Conservation (phyloP, 2,329 filamentous ascomycete genomes). For the Xylariales sp. region DNA sequence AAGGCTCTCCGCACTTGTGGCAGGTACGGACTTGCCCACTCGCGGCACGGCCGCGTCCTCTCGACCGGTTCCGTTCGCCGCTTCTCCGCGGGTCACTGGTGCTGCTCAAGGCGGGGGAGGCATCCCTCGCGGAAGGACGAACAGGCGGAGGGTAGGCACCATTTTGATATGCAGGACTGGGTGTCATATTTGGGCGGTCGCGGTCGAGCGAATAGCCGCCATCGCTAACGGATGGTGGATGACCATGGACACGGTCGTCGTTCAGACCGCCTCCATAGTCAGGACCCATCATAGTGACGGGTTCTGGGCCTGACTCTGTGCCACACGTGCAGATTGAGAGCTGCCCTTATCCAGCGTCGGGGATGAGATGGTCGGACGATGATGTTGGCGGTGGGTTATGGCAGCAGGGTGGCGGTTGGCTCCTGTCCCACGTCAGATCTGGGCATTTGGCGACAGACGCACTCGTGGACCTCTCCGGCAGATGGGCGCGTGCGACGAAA, state of each 20-base stretch:
- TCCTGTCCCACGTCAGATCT: constrained; percentile 12
- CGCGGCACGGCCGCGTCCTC: constrained; percentile 47
- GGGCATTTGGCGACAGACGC: constrained; percentile 10
- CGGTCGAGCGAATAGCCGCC: constrained; percentile 24
- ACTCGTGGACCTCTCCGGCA: not conserved
- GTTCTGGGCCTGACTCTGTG: constrained; percentile 1
- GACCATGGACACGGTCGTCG: constrained; percentile 25
- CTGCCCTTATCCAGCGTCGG: constrained; percentile 3
- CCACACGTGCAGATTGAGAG: not conserved
- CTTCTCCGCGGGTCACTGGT: constrained; percentile 45
- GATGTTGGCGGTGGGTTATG: constrained; percentile 4
- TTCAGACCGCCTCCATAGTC: constrained; percentile 29
- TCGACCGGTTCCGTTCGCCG: constrained; percentile 54
- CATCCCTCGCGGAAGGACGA: constrained; percentile 19
- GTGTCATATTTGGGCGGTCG: constrained; percentile 25
- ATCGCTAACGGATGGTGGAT: constrained; percentile 19
- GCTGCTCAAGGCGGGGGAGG: constrained; percentile 31
- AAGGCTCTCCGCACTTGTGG: constrained; percentile 81
- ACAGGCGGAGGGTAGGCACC: constrained; percentile 22
- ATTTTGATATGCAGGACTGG: constrained; percentile 25
- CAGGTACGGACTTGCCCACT: constrained; percentile 63
- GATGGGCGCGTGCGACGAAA: constrained; percentile 6
- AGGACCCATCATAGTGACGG: constrained; percentile 20
- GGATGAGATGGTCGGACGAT: not conserved
- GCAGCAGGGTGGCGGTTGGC: constrained; percentile 7